Evolutionary conservation across 2,329 filamentous ascomycete genomes (phyloP).

Genomic region (Aspergillus costaricaensis): DNA sequence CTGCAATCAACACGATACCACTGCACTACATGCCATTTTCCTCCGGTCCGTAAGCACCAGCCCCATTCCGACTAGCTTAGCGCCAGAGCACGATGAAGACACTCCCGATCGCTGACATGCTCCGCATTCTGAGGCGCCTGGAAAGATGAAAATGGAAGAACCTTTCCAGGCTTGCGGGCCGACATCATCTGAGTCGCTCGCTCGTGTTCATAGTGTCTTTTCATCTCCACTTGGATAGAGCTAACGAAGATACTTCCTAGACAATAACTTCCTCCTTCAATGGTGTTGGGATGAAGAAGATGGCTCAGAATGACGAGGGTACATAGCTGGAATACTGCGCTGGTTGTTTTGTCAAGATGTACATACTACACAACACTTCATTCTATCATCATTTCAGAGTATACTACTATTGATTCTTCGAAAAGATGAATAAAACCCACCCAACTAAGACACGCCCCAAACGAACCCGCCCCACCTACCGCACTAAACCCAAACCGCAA

Average conservation of each 20-base stretch:
- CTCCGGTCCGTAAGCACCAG: not conserved
- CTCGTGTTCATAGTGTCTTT: not conserved
- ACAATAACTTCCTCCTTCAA: not conserved
- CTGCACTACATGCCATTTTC: not conserved
- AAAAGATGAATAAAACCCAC: not conserved
- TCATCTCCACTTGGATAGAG: not conserved
- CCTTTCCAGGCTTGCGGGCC: conserved; percentile 19
- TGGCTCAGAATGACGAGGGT: not conserved
- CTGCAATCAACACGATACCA: not conserved
- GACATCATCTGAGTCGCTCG: conserved; percentile 20
- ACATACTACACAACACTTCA: not conserved
- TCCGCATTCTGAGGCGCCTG: conserved; percentile 20
- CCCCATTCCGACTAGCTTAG: not conserved
- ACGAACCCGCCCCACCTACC: not conserved
- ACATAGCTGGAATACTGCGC: not conserved
- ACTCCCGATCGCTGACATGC: conserved; percentile 18
- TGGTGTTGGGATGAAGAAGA: not conserved
- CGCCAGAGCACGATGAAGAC: conserved; percentile 13
- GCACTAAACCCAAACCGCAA: not conserved
- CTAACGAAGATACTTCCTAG: not conserved
- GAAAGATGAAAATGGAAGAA: conserved; percentile 20
- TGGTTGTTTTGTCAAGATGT: not conserved
- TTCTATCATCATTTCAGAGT: not conserved
- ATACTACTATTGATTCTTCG: not conserved
- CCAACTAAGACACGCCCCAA: not conserved